Evolutionary conservation across 139 green algal species (phyloP).

Genomic region (Eudorina sp.): DNA sequence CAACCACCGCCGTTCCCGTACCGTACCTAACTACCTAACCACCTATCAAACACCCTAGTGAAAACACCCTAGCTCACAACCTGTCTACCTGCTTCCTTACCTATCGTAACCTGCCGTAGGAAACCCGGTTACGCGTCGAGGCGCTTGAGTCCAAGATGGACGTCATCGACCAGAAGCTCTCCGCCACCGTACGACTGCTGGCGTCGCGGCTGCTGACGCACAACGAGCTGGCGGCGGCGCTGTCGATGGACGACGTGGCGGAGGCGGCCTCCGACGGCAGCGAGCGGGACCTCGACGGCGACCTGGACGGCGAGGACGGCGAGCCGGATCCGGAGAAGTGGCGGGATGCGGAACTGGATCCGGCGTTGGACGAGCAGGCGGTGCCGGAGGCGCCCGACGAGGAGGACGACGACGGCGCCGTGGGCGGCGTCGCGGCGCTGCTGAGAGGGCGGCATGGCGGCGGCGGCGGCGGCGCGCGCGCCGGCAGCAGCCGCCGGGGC

Average conservation of each 20-base stretch:
- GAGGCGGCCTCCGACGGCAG: neutral
- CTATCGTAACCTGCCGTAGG: slow-evolving; percentile 8
- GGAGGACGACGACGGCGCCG: neutral
- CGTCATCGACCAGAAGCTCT: slow-evolving; percentile 48
- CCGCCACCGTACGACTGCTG: slow-evolving; percentile 34
- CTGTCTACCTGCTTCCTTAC: too few relatives aligned
- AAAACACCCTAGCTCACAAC: too few relatives aligned
- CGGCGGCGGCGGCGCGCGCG: neutral
- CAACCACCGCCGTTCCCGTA: too few relatives aligned
- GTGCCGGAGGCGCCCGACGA: slow-evolving; percentile 24
- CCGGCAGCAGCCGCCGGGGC: neutral
- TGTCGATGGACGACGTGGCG: slow-evolving; percentile 41
- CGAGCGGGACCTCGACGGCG: neutral
- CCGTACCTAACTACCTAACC: too few relatives aligned
- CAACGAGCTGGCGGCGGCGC: slow-evolving; percentile 42
- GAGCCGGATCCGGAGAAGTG: slow-evolving; percentile 32
- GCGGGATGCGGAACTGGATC: slow-evolving; percentile 40
- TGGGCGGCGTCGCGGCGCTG: too few relatives aligned
- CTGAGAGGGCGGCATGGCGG: neutral
- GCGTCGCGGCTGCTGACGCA: slow-evolving; percentile 14
- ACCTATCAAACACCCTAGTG: too few relatives aligned
- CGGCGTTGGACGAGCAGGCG: slow-evolving; percentile 6
- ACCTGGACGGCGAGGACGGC: slow-evolving; percentile 27
- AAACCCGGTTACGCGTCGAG: slow-evolving; percentile 53
- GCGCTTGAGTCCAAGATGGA: slow-evolving; percentile 29